Evolutionary conservation across 768 basidiomycete species (phyloP).

Genomic region (Russula ochroleuca): DNA sequence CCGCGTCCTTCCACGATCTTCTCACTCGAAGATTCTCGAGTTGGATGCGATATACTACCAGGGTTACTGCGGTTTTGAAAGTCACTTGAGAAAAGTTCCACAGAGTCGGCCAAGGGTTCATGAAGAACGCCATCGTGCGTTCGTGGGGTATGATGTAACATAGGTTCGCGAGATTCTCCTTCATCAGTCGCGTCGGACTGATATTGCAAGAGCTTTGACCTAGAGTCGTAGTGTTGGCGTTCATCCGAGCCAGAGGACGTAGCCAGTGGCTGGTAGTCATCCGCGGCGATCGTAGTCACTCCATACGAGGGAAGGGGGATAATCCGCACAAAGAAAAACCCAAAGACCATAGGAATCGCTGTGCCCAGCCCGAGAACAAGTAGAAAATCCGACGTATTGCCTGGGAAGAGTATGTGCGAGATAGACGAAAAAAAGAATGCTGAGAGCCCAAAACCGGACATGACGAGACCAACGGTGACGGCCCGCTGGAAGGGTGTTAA

Average conservation of each 20-base stretch:
- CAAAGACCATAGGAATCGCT: constrained; percentile 72
- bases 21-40: neutral
- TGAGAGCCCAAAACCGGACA: constrained; percentile 51
- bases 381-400: constrained; percentile 73
- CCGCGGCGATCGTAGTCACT: constrained; percentile 21
- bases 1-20: constrained; percentile 30
- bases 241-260: constrained; percentile 23
- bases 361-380: constrained; percentile 75
- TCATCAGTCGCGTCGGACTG: constrained; percentile 6
- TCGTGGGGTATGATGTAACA: neutral
- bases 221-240: constrained; percentile 15
- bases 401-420: constrained; percentile 66
- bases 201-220: constrained; percentile 15
- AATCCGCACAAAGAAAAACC: constrained; percentile 64
- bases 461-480: constrained; percentile 43
- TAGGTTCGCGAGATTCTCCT: constrained; percentile 6
- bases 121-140: neutral
- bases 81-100: constrained; percentile 12
- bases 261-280: constrained; percentile 27
- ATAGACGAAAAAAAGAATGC: constrained; percentile 86
- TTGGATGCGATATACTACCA: neutral
- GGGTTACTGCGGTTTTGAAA: neutral
- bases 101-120: neutral
- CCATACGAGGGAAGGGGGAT: constrained; percentile 53
- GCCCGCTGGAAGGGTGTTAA: constrained; percentile 50